phyloP scores from a whole-genome alignment of 1,284 basidiomycete species.

The Cutaneotrichosporon sp. region DNA sequence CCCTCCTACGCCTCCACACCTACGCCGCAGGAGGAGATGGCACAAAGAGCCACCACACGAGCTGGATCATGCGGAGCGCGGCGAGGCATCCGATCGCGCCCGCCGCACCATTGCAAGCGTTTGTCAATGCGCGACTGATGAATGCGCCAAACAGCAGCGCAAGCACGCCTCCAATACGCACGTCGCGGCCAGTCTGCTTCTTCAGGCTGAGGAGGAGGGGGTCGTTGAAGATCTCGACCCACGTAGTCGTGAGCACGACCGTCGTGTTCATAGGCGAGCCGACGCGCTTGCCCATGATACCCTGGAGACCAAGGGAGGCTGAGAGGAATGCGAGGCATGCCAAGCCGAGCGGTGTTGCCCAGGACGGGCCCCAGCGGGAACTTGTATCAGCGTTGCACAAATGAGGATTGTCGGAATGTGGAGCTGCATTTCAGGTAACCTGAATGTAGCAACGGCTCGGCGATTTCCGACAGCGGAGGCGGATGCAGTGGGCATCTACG shows the following conservation, averaged over 20 bases:
- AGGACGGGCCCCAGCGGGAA: slow-evolving; percentile 59
- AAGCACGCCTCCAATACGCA: slow-evolving; percentile 67
- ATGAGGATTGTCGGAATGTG: no score
- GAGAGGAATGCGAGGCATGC: slow-evolving; percentile 76
- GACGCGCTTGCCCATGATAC: slow-evolving; percentile 72
- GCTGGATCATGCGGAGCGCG: slow-evolving; percentile 65
- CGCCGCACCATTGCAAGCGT: slow-evolving; percentile 19
- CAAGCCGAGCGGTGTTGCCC: slow-evolving; percentile 66
- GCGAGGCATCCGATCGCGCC: slow-evolving; percentile 62
- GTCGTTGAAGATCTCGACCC: slow-evolving; percentile 81
- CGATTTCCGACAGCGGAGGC: background rate
- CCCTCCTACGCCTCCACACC: background rate
- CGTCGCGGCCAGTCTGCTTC: slow-evolving; percentile 64
- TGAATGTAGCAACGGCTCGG: background rate
- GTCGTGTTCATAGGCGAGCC: slow-evolving; percentile 70
- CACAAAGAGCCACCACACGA: slow-evolving; percentile 68
- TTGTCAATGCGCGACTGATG: slow-evolving; percentile 61
- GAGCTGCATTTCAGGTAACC: background rate
- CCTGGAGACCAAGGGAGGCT: slow-evolving; percentile 68
- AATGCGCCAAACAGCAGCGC: slow-evolving; percentile 74
- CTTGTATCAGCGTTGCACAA: slow-evolving; percentile 32
- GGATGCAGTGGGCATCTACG: background rate
- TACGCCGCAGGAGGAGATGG: slow-evolving; percentile 41
- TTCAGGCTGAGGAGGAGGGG: slow-evolving; percentile 64
- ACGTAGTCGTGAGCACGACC: slow-evolving; percentile 66